These are phyloP conservation scores for Melampsora americana DNA, from an alignment of 1,284 basidiomycete species.

Conservation along the genomic window DNA sequence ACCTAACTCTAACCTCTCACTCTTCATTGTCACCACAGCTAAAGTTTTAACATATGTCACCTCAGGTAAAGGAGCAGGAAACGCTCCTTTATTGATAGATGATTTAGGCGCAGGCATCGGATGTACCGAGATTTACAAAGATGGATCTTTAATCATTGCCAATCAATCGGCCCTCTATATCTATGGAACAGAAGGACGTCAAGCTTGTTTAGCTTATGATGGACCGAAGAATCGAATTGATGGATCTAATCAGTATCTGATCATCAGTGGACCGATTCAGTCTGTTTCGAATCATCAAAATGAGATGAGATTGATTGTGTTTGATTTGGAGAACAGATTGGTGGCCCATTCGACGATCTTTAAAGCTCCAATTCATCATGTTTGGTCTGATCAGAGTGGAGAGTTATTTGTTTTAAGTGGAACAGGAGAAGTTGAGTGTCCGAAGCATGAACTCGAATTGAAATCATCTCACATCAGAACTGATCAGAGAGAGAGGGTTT, in stretches of 20 bases:
- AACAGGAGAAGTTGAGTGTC: conserved; percentile 67
- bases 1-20: conserved; percentile 2
- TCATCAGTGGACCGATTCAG: conserved; percentile 76
- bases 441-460: too few species aligned
- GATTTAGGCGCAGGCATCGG: conserved; percentile 79
- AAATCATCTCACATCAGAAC: too few species aligned
- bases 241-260: conserved; percentile 63
- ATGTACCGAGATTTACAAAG: conserved; percentile 62
- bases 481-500: not conserved
- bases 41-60: conserved; percentile 73
- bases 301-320: conserved; percentile 78
- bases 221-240: conserved; percentile 65
- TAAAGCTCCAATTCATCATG: conserved; percentile 70
- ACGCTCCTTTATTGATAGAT: conserved; percentile 68
- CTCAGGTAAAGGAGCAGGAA: conserved; percentile 68
- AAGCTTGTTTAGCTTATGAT: conserved; percentile 84
- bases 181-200: conserved; percentile 76
- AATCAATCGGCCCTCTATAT: conserved; percentile 88
- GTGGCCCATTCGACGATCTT: conserved; percentile 78
- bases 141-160: conserved; percentile 74
- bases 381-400: conserved; percentile 71
- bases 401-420: conserved; percentile 71
- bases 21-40: conserved; percentile 80
- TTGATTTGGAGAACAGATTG: conserved; percentile 90
- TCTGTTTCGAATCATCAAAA: conserved; percentile 50